Base-by-base conservation (phyloP, 2,329 filamentous ascomycete genomes). In the Aspergillus fumigatus region DNA sequence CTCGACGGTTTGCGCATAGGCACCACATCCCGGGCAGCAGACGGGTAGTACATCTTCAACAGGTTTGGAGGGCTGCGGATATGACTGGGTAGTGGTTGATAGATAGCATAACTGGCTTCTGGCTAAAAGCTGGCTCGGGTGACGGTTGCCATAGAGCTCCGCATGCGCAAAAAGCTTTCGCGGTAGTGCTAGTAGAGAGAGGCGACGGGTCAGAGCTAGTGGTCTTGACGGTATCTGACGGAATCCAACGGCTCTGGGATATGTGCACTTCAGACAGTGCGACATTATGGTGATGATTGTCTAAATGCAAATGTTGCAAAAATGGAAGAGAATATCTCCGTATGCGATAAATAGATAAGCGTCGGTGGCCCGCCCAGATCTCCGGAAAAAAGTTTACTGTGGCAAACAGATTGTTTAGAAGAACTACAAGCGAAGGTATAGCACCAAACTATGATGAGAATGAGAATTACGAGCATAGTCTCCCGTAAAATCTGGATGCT, bases 1-100 rank as follows among this genome's bases (percentile, higher is more conserved):
- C 49, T 82, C 78, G 50, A 82, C 67, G 4, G 79, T 81, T 68
- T 87, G 84, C 35, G 82, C 78, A 38, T 81, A 79, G 27, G 84
- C 85, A 53, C 85, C 85, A 62, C 85, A 88, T 62, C 85, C 85
- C 29, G 85, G 84, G 67, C 85, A 87, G 25, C 79, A 77, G 6
- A 77, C 55, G 0, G 83, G 83, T 11, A 86, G 67, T 6, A 58
- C 38, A 19, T 67, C 60, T 5, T 59, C 57, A n/a, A 62, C 9
- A 2, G 58, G 47, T 4, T 63, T 59, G n/a, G 51, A 17, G n/a
- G 60, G 32, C 32, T 63, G 55, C 23, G 55, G 48, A 45, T 7
- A 38, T 40, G 54, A 51, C 7, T 57, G 51, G 17, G 48, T 40
- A 4, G 57, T 54, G 40, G 64, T 62, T 43, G 66, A 66, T 40